These are phyloP conservation scores for Bothriochloa decipiens DNA, from an alignment of 176 grass and related monocot species.

Conservation along the genomic window DNA sequence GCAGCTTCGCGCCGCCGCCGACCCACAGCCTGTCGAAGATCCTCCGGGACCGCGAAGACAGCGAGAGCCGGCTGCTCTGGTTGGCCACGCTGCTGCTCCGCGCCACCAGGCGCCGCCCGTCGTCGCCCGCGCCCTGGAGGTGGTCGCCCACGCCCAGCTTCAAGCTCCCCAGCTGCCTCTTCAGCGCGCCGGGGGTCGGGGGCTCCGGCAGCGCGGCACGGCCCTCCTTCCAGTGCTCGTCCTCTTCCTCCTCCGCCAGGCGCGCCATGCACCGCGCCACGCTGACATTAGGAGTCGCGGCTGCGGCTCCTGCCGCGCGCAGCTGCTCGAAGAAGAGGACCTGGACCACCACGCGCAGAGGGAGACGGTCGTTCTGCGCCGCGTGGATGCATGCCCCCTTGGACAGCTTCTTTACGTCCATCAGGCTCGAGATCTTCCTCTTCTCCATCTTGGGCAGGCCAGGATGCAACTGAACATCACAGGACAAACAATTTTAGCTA, in stretches of 20 bases:
- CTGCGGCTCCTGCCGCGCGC: constrained; percentile 29
- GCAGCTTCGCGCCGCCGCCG: constrained; percentile 39
- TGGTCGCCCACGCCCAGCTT: constrained; percentile 27
- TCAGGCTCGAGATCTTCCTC: constrained; percentile 61
- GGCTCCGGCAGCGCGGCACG: constrained; percentile 39
- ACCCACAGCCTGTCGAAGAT: constrained; percentile 80
- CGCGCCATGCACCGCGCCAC: constrained; percentile 30
- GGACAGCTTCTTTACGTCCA: constrained; percentile 83
- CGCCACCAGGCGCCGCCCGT: constrained; percentile 46
- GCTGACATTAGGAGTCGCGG: not conserved
- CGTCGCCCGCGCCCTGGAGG: not conserved
- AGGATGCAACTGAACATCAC: constrained; percentile 59
- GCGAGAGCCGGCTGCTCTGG: constrained; percentile 52
- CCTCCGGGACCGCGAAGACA: constrained; percentile 67
- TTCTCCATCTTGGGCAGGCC: constrained; percentile 58
- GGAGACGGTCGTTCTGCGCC: constrained; percentile 75
- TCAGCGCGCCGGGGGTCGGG: constrained; percentile 23
- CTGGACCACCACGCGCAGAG: constrained; percentile 70
- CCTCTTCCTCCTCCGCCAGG: constrained; percentile 10
- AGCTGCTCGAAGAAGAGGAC: constrained; percentile 85
- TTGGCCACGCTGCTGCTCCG: constrained; percentile 43
- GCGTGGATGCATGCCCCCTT: constrained; percentile 71
- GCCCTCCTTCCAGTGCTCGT: constrained; percentile 33
- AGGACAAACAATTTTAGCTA: not conserved
- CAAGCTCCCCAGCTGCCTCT: constrained; percentile 58